These are phyloP conservation scores for Rhodotorula paludigena DNA, from an alignment of 768 basidiomycete species.

Conservation along the genomic window DNA sequence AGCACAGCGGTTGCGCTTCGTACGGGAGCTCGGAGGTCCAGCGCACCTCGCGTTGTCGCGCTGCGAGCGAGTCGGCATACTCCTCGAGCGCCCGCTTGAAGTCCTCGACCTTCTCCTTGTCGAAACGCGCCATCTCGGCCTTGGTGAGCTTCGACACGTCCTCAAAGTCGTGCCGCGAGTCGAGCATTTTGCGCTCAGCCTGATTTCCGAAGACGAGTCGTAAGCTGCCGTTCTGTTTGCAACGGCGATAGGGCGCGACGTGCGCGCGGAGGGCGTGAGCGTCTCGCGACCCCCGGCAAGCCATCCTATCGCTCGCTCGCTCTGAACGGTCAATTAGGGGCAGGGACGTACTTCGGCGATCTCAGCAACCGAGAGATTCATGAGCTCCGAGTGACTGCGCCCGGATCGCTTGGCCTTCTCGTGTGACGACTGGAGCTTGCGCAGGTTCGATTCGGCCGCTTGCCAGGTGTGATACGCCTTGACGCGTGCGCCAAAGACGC, in stretches of 20 bases:
- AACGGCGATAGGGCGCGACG: neutral
- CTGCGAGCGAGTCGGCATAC: conserved; percentile 81
- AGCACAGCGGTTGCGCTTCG: neutral
- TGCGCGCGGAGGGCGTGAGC: neutral
- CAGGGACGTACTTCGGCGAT: conserved; percentile 67
- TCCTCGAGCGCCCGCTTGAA: conserved; percentile 78
- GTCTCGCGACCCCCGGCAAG: no score
- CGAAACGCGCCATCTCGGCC: conserved; percentile 80
- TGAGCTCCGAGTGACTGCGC: conserved; percentile 62
- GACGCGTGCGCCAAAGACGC: conserved; percentile 81
- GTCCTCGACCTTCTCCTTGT: conserved; percentile 86
- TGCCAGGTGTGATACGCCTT: conserved; percentile 79
- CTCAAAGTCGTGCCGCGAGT: conserved; percentile 83
- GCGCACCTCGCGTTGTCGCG: conserved; percentile 63
- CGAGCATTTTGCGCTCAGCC: conserved; percentile 78
- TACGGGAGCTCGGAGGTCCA: neutral
- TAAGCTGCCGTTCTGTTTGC: conserved; percentile 28
- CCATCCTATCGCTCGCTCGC: no score
- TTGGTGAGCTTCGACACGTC: conserved; percentile 82
- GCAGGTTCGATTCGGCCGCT: conserved; percentile 66
- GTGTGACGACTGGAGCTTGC: conserved; percentile 67
- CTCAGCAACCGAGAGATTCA: conserved; percentile 67
- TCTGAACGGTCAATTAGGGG: no score
- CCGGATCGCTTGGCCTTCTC: conserved; percentile 79
- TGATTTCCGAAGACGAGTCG: conserved; percentile 45